Percentiles rank a stretch among this genome's conserved stretches.
Conservation (phyloP, 2,329 filamentous ascomycete genomes). For the Botryotinia narcissicola region DNA sequence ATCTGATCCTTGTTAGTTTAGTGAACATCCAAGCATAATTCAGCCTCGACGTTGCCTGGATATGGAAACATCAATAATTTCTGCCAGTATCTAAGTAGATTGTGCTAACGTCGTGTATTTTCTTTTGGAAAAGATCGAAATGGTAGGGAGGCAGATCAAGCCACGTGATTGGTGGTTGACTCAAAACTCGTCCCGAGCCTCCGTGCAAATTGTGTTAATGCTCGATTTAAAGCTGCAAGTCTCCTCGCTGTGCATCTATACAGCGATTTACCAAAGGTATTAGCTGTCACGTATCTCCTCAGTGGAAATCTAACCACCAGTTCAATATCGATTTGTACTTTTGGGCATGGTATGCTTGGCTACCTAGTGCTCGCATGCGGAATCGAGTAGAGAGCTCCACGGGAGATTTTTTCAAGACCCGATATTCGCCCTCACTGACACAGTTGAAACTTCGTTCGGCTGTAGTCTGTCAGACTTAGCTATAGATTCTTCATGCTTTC, state of each 20-base stretch:
- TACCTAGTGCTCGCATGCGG: background rate
- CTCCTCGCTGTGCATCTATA: background rate
- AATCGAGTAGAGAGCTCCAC: background rate
- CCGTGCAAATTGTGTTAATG: background rate
- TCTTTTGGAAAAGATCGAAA: background rate
- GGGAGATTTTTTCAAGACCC: background rate
- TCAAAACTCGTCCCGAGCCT: background rate
- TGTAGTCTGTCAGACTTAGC: background rate
- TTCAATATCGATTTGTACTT: background rate
- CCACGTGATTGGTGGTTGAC: background rate
- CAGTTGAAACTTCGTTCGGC: background rate
- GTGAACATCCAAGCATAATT: background rate
- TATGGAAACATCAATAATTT: background rate
- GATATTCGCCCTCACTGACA: background rate
- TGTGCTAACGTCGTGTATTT: background rate
- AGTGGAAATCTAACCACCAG: no score
- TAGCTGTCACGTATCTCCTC: no score
- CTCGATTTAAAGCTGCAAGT: background rate
- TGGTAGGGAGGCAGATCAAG: background rate
- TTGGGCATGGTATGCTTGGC: background rate
- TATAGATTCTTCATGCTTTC: background rate
- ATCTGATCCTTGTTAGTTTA: background rate
- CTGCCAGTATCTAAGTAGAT: background rate
- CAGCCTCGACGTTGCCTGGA: background rate
- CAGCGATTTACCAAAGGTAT: no score